These are phyloP conservation scores for Acmispon strigosus DNA, from an alignment of 306 rosid genomes.

Conservation along the genomic window DNA sequence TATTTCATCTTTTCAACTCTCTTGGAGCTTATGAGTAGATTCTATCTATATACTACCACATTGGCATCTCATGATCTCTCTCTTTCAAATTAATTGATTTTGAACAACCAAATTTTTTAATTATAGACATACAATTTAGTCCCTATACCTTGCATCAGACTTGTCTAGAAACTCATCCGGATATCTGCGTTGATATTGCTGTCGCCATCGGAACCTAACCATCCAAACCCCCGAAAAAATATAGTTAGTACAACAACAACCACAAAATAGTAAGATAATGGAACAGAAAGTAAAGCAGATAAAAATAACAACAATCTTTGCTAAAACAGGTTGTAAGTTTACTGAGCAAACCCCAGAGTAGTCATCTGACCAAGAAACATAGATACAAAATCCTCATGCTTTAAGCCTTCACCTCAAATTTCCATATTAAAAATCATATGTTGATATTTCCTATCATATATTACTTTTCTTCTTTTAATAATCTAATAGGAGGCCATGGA, in stretches of 20 bases:
- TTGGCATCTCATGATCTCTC: no score
- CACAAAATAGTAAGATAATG: background rate
- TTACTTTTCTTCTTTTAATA: background rate
- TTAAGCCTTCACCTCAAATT: constrained; percentile 10
- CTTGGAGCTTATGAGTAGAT: no score
- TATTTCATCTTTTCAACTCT: no score
- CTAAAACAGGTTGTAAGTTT: background rate
- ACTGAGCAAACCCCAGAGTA: background rate
- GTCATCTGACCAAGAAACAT: background rate
- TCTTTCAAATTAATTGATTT: no score
- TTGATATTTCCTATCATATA: background rate
- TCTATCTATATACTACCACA: no score
- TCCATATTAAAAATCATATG: background rate
- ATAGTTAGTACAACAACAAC: background rate
- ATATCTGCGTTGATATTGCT: constrained; percentile 74
- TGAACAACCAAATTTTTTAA: no score
- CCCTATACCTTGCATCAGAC: constrained; percentile 67
- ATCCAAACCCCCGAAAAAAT: constrained; percentile 7
- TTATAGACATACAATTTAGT: background rate
- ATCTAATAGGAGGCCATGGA: no score
- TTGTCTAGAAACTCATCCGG: constrained; percentile 83
- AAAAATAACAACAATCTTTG: background rate
- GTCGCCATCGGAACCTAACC: constrained; percentile 81
- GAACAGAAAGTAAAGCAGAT: background rate
- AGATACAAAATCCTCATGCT: background rate